phyloP scores from a whole-genome alignment of 371 early-diverging fungal genomes.

The Dichotomocladium elegans region DNA sequence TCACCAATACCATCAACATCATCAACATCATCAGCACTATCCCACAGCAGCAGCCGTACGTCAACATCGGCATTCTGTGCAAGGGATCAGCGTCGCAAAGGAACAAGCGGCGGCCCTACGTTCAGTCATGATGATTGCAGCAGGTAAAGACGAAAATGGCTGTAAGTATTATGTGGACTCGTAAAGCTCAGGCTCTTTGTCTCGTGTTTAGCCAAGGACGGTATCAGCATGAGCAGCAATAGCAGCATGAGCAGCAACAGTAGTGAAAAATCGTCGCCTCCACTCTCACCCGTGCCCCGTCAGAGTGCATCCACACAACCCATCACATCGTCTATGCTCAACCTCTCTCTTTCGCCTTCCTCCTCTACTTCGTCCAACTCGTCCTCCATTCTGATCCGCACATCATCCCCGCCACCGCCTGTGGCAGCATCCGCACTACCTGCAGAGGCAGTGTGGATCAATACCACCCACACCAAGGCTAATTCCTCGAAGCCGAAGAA shows the following conservation, averaged over 20 bases:
- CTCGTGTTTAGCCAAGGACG: not conserved
- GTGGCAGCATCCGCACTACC: not conserved
- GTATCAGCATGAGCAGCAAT: not conserved
- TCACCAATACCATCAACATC: not conserved
- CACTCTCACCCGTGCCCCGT: conserved; percentile 14
- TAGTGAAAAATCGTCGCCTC: conserved; percentile 8
- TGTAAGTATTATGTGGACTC: no score
- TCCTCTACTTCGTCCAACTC: conserved; percentile 21
- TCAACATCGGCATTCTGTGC: conserved; percentile 44
- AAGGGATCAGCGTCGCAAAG: conserved; percentile 42
- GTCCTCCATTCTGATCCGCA: conserved; percentile 8
- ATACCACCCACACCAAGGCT: not conserved
- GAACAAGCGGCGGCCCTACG: conserved; percentile 36
- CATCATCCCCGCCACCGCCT: not conserved
- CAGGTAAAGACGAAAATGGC: no score
- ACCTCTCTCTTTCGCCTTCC: conserved; percentile 33
- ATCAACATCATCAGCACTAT: not conserved
- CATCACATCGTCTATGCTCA: conserved; percentile 35
- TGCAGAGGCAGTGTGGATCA: no score
- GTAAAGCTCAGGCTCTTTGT: not conserved
- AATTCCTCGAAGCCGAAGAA: not conserved
- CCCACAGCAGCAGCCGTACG: conserved; percentile 13
- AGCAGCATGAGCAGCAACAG: not conserved
- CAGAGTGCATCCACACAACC: conserved; percentile 11
- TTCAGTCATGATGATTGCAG: conserved; percentile 2